These are phyloP conservation scores for Clavariopsis aquatica DNA, from an alignment of 495 filamentous ascomycete genomes.

Conservation along the genomic window DNA sequence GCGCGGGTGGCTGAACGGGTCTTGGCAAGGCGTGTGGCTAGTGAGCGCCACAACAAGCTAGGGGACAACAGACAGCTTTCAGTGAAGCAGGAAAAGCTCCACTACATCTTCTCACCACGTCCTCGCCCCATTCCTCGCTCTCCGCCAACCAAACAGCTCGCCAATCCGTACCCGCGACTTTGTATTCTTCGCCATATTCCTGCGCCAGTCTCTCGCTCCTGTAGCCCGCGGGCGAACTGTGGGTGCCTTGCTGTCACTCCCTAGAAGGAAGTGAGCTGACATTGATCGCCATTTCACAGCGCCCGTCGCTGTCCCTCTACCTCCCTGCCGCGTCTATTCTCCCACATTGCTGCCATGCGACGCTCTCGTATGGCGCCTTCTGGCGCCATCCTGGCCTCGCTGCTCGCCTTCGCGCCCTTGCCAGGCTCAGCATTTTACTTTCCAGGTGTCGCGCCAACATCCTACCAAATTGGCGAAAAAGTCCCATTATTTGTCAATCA, in stretches of 20 bases:
- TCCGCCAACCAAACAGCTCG: neutral
- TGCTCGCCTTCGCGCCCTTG: slow-evolving; percentile 43
- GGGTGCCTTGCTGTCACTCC: slow-evolving; percentile 7
- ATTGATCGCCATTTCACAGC: neutral
- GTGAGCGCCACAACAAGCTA: neutral
- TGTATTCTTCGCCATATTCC: neutral
- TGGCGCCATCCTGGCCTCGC: slow-evolving; percentile 28
- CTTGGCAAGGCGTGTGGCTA: slow-evolving; percentile 4
- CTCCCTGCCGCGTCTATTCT: neutral
- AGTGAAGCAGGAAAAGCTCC: neutral
- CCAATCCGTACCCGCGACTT: neutral
- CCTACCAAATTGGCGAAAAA: slow-evolving; percentile 70
- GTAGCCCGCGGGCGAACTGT: slow-evolving; percentile 20
- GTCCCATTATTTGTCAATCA: slow-evolving; percentile 93
- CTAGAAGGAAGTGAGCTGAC: slow-evolving; percentile 17
- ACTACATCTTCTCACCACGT: neutral
- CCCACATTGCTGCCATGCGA: slow-evolving; percentile 28
- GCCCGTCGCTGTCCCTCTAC: neutral
- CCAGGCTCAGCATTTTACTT: slow-evolving; percentile 85
- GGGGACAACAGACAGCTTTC: slow-evolving; percentile 26
- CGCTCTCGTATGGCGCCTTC: slow-evolving; percentile 24
- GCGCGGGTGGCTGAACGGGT: neutral
- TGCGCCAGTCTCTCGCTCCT: neutral
- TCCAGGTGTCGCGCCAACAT: slow-evolving; percentile 91
- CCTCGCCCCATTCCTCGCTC: neutral